phyloP scores from a whole-genome alignment of 768 basidiomycete genomes.

The Clathrus columnatus region DNA sequence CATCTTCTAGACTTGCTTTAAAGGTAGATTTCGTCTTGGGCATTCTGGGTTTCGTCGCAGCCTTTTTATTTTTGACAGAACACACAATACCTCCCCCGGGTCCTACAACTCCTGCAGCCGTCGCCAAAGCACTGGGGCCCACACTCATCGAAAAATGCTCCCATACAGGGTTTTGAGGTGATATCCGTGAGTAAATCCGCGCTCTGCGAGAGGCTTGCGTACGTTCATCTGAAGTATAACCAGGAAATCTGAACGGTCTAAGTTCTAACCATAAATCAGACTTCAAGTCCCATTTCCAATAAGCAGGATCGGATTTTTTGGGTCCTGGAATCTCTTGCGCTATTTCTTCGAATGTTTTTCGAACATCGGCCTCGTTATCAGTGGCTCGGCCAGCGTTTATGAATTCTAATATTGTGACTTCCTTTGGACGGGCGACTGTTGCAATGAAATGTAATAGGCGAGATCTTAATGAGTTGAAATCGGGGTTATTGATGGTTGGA shows the following conservation, averaged over 20 bases:
- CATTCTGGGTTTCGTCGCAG: too few species aligned
- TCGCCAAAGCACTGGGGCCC: constrained; percentile 15
- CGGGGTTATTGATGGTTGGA: constrained; percentile 10
- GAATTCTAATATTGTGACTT: background rate
- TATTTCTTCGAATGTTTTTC: background rate
- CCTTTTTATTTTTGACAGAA: constrained; percentile 17
- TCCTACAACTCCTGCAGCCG: constrained; percentile 16
- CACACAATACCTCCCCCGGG: constrained; percentile 27
- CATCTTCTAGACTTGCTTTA: background rate
- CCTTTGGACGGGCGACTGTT: background rate
- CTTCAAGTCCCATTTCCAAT: constrained; percentile 43
- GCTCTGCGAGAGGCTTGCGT: constrained; percentile 43
- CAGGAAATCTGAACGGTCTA: constrained; percentile 55
- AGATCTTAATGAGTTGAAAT: too few species aligned
- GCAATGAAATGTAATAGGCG: too few species aligned
- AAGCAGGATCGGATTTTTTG: constrained; percentile 16
- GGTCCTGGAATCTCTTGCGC: background rate
- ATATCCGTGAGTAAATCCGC: constrained; percentile 42
- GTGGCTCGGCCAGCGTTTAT: background rate
- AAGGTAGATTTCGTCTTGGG: background rate
- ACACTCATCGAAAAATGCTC: constrained; percentile 30
- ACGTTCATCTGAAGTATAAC: too few species aligned
- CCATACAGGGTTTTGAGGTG: constrained; percentile 58
- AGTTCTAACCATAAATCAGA: constrained; percentile 55
- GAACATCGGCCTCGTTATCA: too few species aligned